Evolutionary conservation across 2,329 filamentous ascomycete species (phyloP), one percentile per base, ranked within the genome.

Genomic region (Fusarium aywerte): DNA sequence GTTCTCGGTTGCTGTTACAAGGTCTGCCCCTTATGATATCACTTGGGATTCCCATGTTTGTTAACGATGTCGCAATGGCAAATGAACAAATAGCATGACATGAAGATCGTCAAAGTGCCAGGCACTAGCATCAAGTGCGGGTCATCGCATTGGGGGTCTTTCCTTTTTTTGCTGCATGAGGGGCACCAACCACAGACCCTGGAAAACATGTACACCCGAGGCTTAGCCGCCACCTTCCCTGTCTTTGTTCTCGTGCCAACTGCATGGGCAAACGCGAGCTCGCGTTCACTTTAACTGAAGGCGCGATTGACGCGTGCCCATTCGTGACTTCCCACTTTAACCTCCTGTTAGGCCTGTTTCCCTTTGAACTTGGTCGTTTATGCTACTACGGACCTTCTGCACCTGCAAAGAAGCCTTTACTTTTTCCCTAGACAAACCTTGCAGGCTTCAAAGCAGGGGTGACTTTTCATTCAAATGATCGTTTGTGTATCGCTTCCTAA

Each of bases 301-400:
- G 74, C 75, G 69, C 76, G 75, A 77, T 66, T 68, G 57, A 76
- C 76, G 76, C 76, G 76, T 68, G 31, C 31, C 32, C 27, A 47
- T 25, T 67, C 75, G 76, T 74, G 76, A 75, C 68, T 63, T 68
- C 62, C 62, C 45, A 56, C 25, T 49, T 53, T 55, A 42, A 20
- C 27, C 51, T 48, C 59, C 47, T 58, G 33, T 39, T 39, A 58
- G 65, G 49, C 51, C 44, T 57, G 56, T 62, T 69, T 61, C 60
- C 64, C 48, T 66, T 56, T 49, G 32, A 55, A 63, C 68, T 38
- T 59, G 16, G 32, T 33, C 49, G 62, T 49, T 67, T 59, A 67
- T 67, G 66, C 62, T 49, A 68, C 65, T 51, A 57, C 52, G 43
- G 57, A 67, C 56, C 42, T 45, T 21, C 38, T 50, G 55, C 55